Evolutionary conservation across 2,329 filamentous ascomycete species (phyloP), one percentile per base, ranked within the genome.

Genomic region (Drechslera avenae): DNA sequence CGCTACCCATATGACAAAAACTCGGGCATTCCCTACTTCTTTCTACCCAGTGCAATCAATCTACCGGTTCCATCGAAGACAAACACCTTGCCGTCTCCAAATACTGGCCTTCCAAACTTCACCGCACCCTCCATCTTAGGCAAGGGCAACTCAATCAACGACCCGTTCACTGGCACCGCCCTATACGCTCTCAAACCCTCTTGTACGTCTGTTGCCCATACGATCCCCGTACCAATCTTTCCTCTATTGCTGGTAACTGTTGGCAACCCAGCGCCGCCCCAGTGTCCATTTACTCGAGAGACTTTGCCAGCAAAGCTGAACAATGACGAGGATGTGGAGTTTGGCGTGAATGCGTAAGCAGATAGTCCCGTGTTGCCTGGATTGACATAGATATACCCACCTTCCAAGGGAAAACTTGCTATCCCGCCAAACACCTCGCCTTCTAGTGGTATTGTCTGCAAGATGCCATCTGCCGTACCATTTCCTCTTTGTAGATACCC

Each of bases 121-220:
- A 72, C 72, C 13, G 73, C 56, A 4, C 75, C 73, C 12, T 73
- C 71, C 1, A 73, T 70, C 13, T 67, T 67, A 2, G 75, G 73
- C 3, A 77, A 36, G 5, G 61, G 56, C 52, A 78, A 72, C 19
- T 69, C 59, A 12, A 64, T 59, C 30, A 76, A 58, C 2, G 67
- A 57, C 1, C 72, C 72, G 55, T 75, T 70, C 17, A 68, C 62
- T 0, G 76, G 76, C 5, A 78, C 71, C 7, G 76, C 74, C 39
- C 71, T 67, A 57, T 71, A 78, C 1, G 74, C 76, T 35, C 65
- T 59, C 16, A 78, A 56, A 3, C 76, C 76, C n/a, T 54, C 59
- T 50, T 71, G 68, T 19, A 72, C 68, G 50, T 77, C 75, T 1
- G 71, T 67, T 16, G 77, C 59, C 75, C 75, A 78, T 5, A 77